These are phyloP conservation scores for Hyphopichia wangnamkhiaoensis DNA, from an alignment of 1,139 yeast genomes.

Conservation along the genomic window DNA sequence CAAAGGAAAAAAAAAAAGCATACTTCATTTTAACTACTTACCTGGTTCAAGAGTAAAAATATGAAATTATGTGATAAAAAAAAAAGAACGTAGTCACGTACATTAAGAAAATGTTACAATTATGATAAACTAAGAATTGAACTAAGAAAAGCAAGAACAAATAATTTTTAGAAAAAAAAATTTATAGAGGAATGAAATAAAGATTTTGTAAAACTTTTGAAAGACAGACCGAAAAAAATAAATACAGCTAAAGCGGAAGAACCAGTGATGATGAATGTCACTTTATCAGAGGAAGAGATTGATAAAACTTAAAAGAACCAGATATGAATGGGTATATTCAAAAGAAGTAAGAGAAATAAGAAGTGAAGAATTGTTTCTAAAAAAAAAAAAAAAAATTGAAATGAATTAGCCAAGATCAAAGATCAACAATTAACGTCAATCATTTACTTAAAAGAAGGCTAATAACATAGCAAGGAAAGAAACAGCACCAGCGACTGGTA, in stretches of 20 bases:
- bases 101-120: slow-evolving; percentile 2
- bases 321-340: too few species aligned
- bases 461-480: slow-evolving; percentile 5
- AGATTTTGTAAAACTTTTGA: background rate
- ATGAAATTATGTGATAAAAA: too few species aligned
- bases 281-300: background rate
- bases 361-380: background rate
- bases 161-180: background rate
- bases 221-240: background rate
- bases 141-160: background rate
- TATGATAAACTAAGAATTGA: background rate
- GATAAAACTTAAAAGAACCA: background rate
- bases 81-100: slow-evolving; percentile 1
- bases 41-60: too few species aligned
- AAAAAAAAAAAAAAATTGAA: background rate
- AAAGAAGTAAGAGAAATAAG: background rate
- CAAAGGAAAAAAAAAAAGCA: background rate
- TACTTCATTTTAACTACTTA: too few species aligned
- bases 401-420: background rate
- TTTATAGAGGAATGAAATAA: background rate
- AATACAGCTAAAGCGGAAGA: background rate
- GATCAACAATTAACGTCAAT: too few species aligned
- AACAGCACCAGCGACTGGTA: slow-evolving; percentile 3
- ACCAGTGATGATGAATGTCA: background rate
- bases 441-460: slow-evolving; percentile 4